phyloP scores from a whole-genome alignment of 345 rosid species.

The Hibiscus syriacus region DNA sequence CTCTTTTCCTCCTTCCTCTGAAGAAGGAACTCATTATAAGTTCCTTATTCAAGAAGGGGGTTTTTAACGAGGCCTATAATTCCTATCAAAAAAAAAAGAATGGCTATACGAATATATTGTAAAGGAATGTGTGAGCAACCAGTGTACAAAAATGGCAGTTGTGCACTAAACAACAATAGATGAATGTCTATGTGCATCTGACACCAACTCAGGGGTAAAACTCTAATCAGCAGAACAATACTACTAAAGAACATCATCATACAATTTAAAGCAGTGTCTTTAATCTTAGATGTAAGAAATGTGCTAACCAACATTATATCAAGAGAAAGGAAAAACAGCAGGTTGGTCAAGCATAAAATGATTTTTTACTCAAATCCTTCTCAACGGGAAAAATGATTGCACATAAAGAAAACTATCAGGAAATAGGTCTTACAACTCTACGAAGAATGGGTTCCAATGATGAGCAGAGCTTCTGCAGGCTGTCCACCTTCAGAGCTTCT shows the following conservation, averaged over 20 bases:
- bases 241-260: neutral
- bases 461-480: slow-evolving; percentile 94
- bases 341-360: neutral
- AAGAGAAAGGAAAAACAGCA: neutral
- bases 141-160: neutral
- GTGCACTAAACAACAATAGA: neutral
- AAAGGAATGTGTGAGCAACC: neutral
- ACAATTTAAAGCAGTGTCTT: neutral
- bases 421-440: slow-evolving; percentile 68
- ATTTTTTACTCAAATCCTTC: neutral
- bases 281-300: neutral
- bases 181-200: neutral
- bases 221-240: neutral
- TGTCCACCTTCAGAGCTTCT: slow-evolving; percentile 94
- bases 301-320: neutral
- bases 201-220: neutral
- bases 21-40: too few relatives aligned
- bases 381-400: neutral
- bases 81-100: too few relatives aligned
- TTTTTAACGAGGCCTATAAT: too few relatives aligned
- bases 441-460: slow-evolving; percentile 97
- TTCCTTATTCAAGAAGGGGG: too few relatives aligned
- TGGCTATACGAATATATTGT: neutral
- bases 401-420: neutral
- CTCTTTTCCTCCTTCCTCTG: too few relatives aligned